Percentiles rank a stretch among this genome's conserved stretches.
These are phyloP conservation scores for Fagopyrum esculentum DNA, from an alignment of 148 eudicot genomes.

Conservation along the genomic window DNA sequence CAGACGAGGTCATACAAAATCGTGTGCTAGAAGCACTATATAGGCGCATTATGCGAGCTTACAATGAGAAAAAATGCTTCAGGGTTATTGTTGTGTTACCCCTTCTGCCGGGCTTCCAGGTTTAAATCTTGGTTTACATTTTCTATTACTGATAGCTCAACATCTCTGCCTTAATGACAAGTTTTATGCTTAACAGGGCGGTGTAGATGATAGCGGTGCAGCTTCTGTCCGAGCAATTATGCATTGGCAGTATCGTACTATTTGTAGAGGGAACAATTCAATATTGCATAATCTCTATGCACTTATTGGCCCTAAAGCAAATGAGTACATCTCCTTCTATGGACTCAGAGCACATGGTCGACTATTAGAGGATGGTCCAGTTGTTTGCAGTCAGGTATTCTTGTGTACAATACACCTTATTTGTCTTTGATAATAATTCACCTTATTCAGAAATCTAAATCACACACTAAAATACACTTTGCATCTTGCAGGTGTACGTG, in stretches of 20 bases:
- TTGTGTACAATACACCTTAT: conserved; percentile 3
- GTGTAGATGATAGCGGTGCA: conserved; percentile 95
- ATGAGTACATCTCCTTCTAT: conserved; percentile 93
- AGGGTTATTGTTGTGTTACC: conserved; percentile 89
- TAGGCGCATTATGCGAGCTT: conserved; percentile 79
- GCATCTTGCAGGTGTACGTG: conserved; percentile 68
- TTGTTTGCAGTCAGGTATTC: conserved; percentile 85
- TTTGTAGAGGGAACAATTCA: conserved; percentile 80
- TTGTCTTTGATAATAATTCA: neutral
- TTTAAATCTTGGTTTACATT: conserved; percentile 17
- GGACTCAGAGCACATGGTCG: conserved; percentile 90
- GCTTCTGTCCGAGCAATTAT: conserved; percentile 96
- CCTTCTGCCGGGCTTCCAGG: conserved; percentile 99
- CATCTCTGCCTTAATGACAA: conserved; percentile 6
- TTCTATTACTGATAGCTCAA: neutral
- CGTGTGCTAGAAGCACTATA: conserved; percentile 82
- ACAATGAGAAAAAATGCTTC: conserved; percentile 80
- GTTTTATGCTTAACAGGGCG: conserved; percentile 53
- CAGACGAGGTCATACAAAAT: conserved; percentile 78
- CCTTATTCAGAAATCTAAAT: neutral
- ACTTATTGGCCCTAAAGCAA: conserved; percentile 65
- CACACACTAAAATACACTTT: neutral
- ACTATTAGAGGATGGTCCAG: conserved; percentile 73
- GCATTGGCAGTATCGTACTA: conserved; percentile 99
- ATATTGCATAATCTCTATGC: conserved; percentile 78